Base-by-base conservation (phyloP, 1,139 yeast species). In the Williopsis jadinii region DNA sequence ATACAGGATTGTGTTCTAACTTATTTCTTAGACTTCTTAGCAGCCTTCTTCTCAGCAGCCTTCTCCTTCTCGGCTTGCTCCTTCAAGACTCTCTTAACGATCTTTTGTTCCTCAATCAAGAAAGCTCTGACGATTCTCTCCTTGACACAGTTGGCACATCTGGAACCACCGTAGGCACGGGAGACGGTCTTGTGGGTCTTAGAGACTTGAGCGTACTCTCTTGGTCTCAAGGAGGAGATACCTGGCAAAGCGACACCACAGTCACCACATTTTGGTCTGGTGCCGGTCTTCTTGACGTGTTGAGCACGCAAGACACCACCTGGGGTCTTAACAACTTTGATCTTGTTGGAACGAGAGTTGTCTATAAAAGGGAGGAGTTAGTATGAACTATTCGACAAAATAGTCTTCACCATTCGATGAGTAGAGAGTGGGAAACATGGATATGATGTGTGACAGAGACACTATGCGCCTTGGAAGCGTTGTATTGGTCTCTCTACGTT, bases 151-250 rank as follows among this genome's bases (percentile, higher is more conserved):
- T 82, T 84, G 66, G 95, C 95, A 77, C 96, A 88, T 80, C 94
- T 81, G 65, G 95, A 82, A 71, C 98, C 98, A 78, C 98, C 98
- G 90, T 92, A 92, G 65, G 96, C 90, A 82, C 98, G 92, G 70
- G 90, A 90, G 62, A 92, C 98, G 60, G 96, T 84, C 83, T 92
- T 90, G 80, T 84, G 86, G 67, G 96, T 86, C 80, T 84, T 88
- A 60, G 97, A 87, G 63, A 90, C 80, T 63, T 77, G 75, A 61
- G 97, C 97, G 79, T 85, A 88, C 75, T 86, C 79, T 77, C 97
- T 85, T 78, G 98, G 97, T 82, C 98, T 87, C 68, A 90, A 78
- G 62, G 95, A 76, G 59, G 95, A 81, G 68, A 82, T 68, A 80
- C 98, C 98, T 60, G 90, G 82, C 63, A 92, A 82, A 64, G 88